Percentiles rank a stretch among this genome's conserved stretches.
These are phyloP conservation scores for Forsythia viridissima DNA, from an alignment of 257 asterid genomes.

Conservation along the genomic window DNA sequence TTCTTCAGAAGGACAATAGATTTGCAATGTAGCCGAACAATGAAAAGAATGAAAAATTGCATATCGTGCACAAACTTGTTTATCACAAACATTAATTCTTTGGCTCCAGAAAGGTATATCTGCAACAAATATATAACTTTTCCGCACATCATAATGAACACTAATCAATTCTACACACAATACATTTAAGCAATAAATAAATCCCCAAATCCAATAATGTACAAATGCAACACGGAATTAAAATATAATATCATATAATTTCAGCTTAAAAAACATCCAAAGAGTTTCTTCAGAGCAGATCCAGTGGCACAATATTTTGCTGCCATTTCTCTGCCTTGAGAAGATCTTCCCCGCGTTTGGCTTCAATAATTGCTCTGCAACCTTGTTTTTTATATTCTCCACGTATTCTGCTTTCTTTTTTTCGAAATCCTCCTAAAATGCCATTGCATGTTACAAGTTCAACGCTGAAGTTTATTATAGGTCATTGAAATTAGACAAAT, in stretches of 20 bases:
- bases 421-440: constrained; percentile 42
- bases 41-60: no score
- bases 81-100: no score
- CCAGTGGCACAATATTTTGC: constrained; percentile 63
- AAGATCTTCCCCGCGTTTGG: constrained; percentile 51
- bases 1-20: no score
- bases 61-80: no score
- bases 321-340: constrained; percentile 51
- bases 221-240: constrained; percentile 20
- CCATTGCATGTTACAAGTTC: no score
- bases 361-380: constrained; percentile 46
- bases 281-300: constrained; percentile 45
- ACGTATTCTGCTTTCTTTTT: constrained; percentile 47
- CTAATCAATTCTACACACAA: no score
- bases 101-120: no score
- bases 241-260: constrained; percentile 4
- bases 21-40: no score
- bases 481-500: no score
- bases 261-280: constrained; percentile 43
- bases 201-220: constrained; percentile 1
- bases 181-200: not conserved
- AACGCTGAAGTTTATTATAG: no score
- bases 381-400: constrained; percentile 51
- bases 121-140: no score
- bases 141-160: no score